A percentile compares a stretch with the other conserved stretches of the same genome.
Evolutionary conservation across 2,329 filamentous ascomycete genomes (phyloP).

Genomic region (Neurospora crassa): DNA sequence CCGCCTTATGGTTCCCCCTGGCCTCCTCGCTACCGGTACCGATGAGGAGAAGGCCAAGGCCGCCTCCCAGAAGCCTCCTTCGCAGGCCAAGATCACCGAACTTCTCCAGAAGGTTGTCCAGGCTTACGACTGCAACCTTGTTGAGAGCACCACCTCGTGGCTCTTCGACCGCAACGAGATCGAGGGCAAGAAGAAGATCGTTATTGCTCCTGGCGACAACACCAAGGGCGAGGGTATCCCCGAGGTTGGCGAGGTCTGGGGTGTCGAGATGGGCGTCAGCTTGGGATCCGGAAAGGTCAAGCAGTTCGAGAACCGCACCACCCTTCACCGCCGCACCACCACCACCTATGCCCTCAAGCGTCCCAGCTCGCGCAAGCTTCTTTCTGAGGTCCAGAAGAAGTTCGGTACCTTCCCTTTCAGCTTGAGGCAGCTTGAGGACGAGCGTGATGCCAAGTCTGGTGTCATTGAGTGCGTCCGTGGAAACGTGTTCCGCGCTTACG

Average conservation of each 20-base stretch:
- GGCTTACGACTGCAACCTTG: constrained; percentile 80
- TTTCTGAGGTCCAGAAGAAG: constrained; percentile 94
- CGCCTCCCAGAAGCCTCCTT: constrained; percentile 68
- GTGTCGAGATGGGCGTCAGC: constrained; percentile 90
- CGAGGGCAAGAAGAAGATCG: constrained; percentile 95
- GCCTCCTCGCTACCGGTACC: constrained; percentile 68
- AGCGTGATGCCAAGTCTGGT: constrained; percentile 90
- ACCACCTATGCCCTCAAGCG: constrained; percentile 92
- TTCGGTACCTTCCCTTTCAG: constrained; percentile 98
- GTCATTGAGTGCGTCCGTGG: constrained; percentile 92
- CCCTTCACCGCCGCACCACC: constrained; percentile 84
- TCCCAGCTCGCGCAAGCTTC: constrained; percentile 80
- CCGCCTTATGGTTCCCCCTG: constrained; percentile 84
- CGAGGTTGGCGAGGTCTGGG: constrained; percentile 91
- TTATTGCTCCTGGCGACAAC: constrained; percentile 76
- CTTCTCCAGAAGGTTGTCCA: constrained; percentile 88
- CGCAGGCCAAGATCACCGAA: constrained; percentile 76
- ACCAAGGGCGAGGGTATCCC: constrained; percentile 84
- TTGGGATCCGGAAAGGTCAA: constrained; percentile 92
- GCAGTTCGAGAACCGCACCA: constrained; percentile 76
- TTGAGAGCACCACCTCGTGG: constrained; percentile 98
- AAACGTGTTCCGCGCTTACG: constrained; percentile 90
- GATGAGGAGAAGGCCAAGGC: constrained; percentile 96
- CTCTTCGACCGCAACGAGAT: constrained; percentile 95
- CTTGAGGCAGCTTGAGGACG: constrained; percentile 90